Base-by-base conservation (phyloP, 805 yeast species). In the Candida bentonensis region DNA sequence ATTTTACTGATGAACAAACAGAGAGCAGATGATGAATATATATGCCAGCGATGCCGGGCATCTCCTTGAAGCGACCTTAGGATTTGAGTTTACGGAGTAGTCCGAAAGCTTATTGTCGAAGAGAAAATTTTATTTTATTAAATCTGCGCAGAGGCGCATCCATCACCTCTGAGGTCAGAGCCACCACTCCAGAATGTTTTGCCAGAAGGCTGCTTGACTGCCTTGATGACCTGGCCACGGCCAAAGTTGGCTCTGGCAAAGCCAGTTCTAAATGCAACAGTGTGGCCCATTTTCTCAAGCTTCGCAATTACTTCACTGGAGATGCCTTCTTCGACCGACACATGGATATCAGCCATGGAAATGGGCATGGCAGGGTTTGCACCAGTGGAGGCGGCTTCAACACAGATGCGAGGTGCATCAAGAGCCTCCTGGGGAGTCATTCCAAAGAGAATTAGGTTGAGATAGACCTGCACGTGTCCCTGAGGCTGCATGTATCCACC, bases 401-500 rank as follows among this genome's bases (percentile, higher is more conserved):
- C 65, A 39, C 83, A 77, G 39, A 84, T 66, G 49, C 94, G 67
- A 2, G 94, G 92, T 11, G 81, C 76, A 56, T 83, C 92, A 28
- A 82, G 59, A 3, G 87, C 78, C 52, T 76, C 74, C 60, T 84
- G 94, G 2, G 89, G 84, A 44, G 74, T 71, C 53, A 78, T 60
- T 0, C 77, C 78, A 57, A 79, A 83, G 11, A 77, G 55, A 2
- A 70, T 53, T 68, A 83, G 58, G 57, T 84, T 83, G 49, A 82
- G 60, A 30, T 74, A 78, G 28, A 81, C 88, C 58, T 82, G 89
- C 4, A 83, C 76, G 52, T 83, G 94, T 1, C 88, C 88, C 53
- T 81, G 85, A 2, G 94, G 94, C 59, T 84, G 94, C 66, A 79
- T 82, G 63, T 77, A 83, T 0, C 89, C 94, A 15, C 94, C 94